Conservation (phyloP, 2,329 filamentous ascomycete species). For the Thelonectria rubi region DNA sequence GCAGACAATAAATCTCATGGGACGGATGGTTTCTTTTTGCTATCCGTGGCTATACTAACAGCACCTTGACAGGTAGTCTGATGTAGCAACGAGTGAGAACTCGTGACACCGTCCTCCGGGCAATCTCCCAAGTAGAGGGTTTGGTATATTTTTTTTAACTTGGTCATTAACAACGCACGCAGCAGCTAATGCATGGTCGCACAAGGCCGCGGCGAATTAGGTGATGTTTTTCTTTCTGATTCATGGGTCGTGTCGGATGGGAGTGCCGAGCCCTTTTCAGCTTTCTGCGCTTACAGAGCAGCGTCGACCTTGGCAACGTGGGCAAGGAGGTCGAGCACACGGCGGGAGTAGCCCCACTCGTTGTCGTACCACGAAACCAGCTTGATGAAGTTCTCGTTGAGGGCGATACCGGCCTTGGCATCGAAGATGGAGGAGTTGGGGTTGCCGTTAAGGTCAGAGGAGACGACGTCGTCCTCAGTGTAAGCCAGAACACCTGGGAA, state of each 20-base stretch:
- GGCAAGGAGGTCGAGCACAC: constrained; percentile 82
- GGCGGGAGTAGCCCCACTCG: constrained; percentile 99
- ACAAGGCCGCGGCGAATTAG: constrained; percentile 34
- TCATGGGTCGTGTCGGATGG: constrained; percentile 16
- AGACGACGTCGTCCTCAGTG: constrained; percentile 97
- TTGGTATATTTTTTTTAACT: constrained; percentile 38
- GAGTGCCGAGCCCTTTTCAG: constrained; percentile 26
- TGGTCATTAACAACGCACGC: constrained; percentile 40
- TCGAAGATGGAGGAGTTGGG: constrained; percentile 97
- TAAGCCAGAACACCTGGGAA: constrained; percentile 77
- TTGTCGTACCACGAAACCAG: constrained; percentile 99
- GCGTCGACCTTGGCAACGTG: constrained; percentile 83
- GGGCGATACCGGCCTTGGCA: constrained; percentile 97
- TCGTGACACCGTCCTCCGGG: constrained; percentile 37
- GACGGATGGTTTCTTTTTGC: constrained; percentile 40
- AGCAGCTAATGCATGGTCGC: constrained; percentile 24
- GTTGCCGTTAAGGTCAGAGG: constrained; percentile 92
- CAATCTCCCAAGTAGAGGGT: constrained; percentile 36
- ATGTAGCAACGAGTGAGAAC: constrained; percentile 29
- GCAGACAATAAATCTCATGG: constrained; percentile 9
- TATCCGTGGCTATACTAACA: constrained; percentile 40
- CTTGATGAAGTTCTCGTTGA: constrained; percentile 99
- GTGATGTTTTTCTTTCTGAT: constrained; percentile 37
- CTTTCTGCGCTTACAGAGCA: constrained; percentile 55
- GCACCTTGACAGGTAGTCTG: constrained; percentile 30